Conservation (phyloP, 2,329 filamentous ascomycete genomes). For the Aureobasidium lini region DNA sequence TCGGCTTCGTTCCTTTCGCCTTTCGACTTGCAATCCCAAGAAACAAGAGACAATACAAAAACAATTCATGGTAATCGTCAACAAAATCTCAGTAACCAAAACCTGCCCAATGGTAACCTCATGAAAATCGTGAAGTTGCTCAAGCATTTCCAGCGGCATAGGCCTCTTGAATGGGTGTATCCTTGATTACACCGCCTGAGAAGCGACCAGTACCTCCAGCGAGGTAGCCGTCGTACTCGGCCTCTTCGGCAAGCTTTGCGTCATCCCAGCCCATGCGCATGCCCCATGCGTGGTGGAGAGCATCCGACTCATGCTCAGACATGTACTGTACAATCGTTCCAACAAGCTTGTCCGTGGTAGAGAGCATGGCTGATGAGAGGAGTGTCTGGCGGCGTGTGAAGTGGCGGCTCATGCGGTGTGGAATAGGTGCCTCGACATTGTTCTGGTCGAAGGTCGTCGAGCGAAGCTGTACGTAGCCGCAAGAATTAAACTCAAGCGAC, state of each 20-base stretch:
- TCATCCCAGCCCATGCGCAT: slow-evolving; percentile 27
- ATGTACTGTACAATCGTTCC: slow-evolving; percentile 35
- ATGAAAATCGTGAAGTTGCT: neutral
- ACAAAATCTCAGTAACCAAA: neutral
- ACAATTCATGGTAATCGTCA: neutral
- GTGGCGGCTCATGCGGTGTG: slow-evolving; percentile 17
- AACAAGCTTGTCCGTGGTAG: slow-evolving; percentile 28
- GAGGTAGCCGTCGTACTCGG: slow-evolving; percentile 34
- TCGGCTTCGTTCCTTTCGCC: neutral
- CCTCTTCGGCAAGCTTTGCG: slow-evolving; percentile 27
- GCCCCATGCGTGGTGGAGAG: slow-evolving; percentile 25
- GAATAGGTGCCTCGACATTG: slow-evolving; percentile 23
- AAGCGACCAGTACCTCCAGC: slow-evolving; percentile 37
- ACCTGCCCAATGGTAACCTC: neutral
- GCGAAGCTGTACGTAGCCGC: slow-evolving; percentile 49
- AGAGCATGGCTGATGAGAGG: slow-evolving; percentile 32
- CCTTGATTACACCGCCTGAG: slow-evolving; percentile 21
- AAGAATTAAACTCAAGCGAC: slow-evolving; percentile 50
- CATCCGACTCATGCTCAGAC: slow-evolving; percentile 25
- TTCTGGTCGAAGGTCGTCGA: slow-evolving; percentile 28
- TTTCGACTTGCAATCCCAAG: neutral
- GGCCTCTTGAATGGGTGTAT: neutral
- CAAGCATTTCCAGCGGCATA: neutral
- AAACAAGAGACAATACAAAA: neutral
- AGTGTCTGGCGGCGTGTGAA: slow-evolving; percentile 27